Conservation (phyloP, 345 rosid species). For the Arabidopsis arenosa region DNA sequence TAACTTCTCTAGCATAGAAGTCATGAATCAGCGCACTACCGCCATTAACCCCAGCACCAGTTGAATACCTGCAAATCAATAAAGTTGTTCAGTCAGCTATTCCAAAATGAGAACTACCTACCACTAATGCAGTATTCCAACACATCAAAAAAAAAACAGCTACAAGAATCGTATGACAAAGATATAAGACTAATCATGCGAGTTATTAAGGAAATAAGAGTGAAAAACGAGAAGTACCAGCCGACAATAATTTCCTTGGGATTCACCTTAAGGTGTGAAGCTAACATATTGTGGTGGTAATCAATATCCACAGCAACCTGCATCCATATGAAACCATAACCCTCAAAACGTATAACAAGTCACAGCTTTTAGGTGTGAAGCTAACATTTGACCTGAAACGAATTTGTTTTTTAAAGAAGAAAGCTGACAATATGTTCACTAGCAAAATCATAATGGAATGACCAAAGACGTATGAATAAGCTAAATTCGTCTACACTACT, state of each 20-base stretch:
- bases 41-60: slow-evolving; percentile 89
- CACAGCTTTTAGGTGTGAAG: background rate
- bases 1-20: slow-evolving; percentile 83
- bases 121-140: background rate
- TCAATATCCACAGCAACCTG: slow-evolving; percentile 98
- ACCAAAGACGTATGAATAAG: background rate
- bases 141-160: background rate
- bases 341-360: background rate
- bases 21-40: slow-evolving; percentile 95
- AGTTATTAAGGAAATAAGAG: background rate
- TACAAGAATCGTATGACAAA: background rate
- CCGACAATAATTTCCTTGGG: slow-evolving; percentile 96
- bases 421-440: background rate
- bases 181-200: background rate
- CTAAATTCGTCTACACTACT: slow-evolving; percentile 6
- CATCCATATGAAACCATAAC: slow-evolving; percentile 25
- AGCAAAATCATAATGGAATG: background rate
- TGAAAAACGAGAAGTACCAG: slow-evolving; percentile 61
- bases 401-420: background rate
- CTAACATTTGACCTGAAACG: background rate
- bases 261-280: slow-evolving; percentile 86
- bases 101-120: background rate
- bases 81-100: background rate
- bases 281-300: slow-evolving; percentile 91
- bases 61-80: slow-evolving; percentile 73